Conservation (phyloP, 768 basidiomycete genomes). For the Lactifluus pinguis region DNA sequence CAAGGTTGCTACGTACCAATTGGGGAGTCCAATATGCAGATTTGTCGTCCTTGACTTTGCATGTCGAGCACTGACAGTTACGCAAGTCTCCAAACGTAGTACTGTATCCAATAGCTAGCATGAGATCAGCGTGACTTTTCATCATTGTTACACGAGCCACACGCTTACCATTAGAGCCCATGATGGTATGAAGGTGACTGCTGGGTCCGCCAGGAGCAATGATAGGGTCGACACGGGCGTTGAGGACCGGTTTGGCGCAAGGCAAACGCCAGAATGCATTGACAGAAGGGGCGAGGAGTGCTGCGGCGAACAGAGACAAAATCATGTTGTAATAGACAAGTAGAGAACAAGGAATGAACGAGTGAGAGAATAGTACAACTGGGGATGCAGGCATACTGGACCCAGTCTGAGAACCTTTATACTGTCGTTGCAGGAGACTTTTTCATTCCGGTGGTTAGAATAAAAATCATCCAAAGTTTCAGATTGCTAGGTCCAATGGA, state of each 20-base stretch:
- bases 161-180: constrained; percentile 13
- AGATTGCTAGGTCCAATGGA: not conserved
- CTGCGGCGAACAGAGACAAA: not conserved
- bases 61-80: constrained; percentile 12
- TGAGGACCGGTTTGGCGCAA: constrained; percentile 5
- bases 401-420: not conserved
- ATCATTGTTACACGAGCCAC: too few relatives aligned
- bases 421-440: not conserved
- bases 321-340: not conserved
- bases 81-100: constrained; percentile 10
- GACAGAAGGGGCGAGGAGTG: constrained; percentile 3
- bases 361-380: not conserved
- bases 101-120: constrained; percentile 5
- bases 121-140: not conserved
- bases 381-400: not conserved
- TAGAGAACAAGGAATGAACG: not conserved
- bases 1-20: not conserved
- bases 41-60: constrained; percentile 15
- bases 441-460: constrained; percentile 2
- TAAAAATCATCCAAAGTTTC: not conserved
- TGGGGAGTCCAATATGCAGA: constrained; percentile 16
- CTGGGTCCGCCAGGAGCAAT: not conserved
- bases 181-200: constrained; percentile 14
- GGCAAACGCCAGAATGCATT: constrained; percentile 15
- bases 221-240: constrained; percentile 16